A percentile compares a stretch with the other conserved stretches of the same genome.
Conservation (phyloP, 1,139 yeast genomes). For the Pichia norvegensis region DNA sequence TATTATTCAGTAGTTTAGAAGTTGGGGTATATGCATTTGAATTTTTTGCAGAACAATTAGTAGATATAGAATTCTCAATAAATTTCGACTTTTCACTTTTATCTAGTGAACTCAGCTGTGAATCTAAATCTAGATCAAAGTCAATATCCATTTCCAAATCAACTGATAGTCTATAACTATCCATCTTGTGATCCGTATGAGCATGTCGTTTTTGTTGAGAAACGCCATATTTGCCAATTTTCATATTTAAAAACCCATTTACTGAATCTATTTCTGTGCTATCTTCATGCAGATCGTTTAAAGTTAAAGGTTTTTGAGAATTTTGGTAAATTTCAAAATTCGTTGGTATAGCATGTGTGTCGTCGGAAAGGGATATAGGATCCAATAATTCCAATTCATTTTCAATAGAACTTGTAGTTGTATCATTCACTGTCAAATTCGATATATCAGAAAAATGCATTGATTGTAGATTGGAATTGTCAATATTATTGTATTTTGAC, state of each 20-base stretch:
- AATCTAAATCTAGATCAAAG: slow-evolving; percentile 1
- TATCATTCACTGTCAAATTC: slow-evolving; percentile 10
- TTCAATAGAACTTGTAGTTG: slow-evolving; percentile 8
- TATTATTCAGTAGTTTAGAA: slow-evolving; percentile 5
- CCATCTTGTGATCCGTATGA: background rate
- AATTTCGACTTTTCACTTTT: background rate
- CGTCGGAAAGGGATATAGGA: slow-evolving; percentile 5
- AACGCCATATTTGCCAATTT: background rate
- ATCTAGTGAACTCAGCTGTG: background rate
- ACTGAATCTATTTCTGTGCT: background rate
- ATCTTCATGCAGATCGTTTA: background rate
- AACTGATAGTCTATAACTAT: background rate
- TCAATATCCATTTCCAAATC: slow-evolving; percentile 3
- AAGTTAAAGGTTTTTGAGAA: background rate
- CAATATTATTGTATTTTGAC: background rate
- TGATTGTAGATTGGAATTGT: background rate
- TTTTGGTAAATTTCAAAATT: background rate
- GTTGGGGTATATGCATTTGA: slow-evolving; percentile 11
- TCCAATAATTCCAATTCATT: slow-evolving; percentile 8
- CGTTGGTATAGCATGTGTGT: background rate
- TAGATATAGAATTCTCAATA: background rate
- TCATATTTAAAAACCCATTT: slow-evolving; percentile 1
- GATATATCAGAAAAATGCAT: slow-evolving; percentile 6
- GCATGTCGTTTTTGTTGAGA: background rate
- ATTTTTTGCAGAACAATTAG: background rate